Evolutionary conservation across 345 rosid genomes (phyloP), one percentile per base, ranked within the genome.

Genomic region (Ceriops tagal): DNA sequence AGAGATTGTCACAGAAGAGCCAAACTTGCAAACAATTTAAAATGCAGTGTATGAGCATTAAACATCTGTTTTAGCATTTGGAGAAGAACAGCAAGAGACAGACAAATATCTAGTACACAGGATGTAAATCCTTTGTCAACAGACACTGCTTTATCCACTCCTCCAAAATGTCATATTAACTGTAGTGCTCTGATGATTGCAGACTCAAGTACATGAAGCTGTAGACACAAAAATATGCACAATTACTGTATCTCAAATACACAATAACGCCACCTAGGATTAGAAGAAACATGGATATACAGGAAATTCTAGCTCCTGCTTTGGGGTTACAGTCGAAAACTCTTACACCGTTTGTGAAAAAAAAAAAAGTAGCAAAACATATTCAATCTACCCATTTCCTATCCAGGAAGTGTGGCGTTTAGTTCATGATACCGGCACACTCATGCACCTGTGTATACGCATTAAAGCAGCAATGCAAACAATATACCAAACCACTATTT

Each of bases 21-120:
- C 87, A 83, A 84, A 82, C 88, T 85, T 75, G 89, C 76, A 80
- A 65, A 34, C 75, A 83, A 79, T 63, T 39, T n/a, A 75, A 47
- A 73, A 20, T 62, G 69, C 69, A 26, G 61, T 58, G 64, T 39
- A 68, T 81, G 80, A 77, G 80, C 85, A 86, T 83, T 86, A 85
- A 71, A 77, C 74, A 71, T 80, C 80, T 62, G 82, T 67, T 71
- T 75, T 49, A 71, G 3, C 82, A 27, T 88, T 39, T 37, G 84
- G 81, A 82, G 85, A 79, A 75, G 84, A 65, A 57, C 53, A 5
- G 20, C 47, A 67, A 61, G 56, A 62, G 83, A 80, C 71, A 62
- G 53, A 39, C 65, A 82, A 78, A 53, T 30, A 55, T 58, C 80
- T 75, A 79, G 68, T 61, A 84, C 55, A 34, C 26, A 5, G 55